phyloP scores from a whole-genome alignment of 139 green algal genomes.

The Bryopsis sp. region DNA sequence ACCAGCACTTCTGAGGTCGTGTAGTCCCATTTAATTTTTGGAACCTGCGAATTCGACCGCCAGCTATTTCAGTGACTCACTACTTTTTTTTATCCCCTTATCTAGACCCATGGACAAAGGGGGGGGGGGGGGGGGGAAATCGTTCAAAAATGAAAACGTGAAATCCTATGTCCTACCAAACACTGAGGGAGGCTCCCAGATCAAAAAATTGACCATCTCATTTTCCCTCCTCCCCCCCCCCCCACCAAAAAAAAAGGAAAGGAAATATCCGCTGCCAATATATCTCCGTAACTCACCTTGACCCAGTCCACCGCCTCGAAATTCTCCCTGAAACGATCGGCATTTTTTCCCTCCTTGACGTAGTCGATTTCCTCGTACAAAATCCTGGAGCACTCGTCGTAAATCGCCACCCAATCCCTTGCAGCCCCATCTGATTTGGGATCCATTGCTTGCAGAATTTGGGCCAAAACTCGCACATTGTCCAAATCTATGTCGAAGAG shows the following conservation, averaged over 20 bases:
- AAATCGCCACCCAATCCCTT: constrained; percentile 99
- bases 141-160: background rate
- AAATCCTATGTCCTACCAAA: too few relatives aligned
- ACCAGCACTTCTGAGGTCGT: constrained; percentile 68
- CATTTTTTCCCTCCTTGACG: constrained; percentile 79
- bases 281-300: constrained; percentile 52
- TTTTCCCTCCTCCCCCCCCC: background rate
- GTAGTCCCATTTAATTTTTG: constrained; percentile 80
- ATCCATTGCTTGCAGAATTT: constrained; percentile 70
- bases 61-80: background rate
- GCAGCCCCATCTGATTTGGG: constrained; percentile 95
- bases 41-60: constrained; percentile 38
- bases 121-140: background rate
- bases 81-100: background rate
- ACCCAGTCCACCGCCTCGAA: constrained; percentile 76
- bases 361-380: constrained; percentile 94
- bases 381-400: constrained; percentile 84
- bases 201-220: background rate
- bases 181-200: background rate
- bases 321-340: constrained; percentile 78
- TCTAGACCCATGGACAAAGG: background rate
- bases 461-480: constrained; percentile 83
- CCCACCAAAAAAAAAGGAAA: too few relatives aligned
- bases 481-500: constrained; percentile 97
- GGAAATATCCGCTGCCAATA: background rate